Conservation (phyloP, 2,329 filamentous ascomycete genomes). For the Alternaria viburni region DNA sequence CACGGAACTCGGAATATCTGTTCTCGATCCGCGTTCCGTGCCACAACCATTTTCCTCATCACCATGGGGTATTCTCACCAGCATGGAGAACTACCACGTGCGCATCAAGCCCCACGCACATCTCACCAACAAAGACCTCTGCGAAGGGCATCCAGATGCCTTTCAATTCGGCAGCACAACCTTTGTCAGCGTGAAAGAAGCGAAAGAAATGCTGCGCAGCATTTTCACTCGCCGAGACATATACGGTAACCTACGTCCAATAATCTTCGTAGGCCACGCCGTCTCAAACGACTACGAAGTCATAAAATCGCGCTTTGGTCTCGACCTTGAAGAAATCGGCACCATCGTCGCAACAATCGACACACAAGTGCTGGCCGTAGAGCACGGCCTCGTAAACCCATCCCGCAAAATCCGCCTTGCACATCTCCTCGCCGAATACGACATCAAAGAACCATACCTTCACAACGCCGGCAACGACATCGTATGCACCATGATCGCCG, state of each 20-base stretch:
- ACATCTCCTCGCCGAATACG: conserved; percentile 1
- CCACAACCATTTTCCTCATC: background rate
- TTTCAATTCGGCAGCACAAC: conserved; percentile 25
- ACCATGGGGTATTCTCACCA: background rate
- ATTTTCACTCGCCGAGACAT: conserved; percentile 3
- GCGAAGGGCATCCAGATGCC: conserved; percentile 12
- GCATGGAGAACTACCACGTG: conserved; percentile 14
- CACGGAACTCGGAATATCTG: conserved; percentile 24
- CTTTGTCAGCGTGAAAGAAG: conserved; percentile 14
- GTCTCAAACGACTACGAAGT: conserved; percentile 19
- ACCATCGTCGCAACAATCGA: conserved; percentile 24
- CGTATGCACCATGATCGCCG: conserved; percentile 14
- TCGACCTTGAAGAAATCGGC: conserved; percentile 18
- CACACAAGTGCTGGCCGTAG: conserved; percentile 22
- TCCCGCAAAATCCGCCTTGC: conserved; percentile 2
- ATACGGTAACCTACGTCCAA: background rate
- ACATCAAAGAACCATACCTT: conserved; percentile 9
- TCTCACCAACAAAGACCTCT: conserved; percentile 17
- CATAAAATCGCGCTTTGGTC: conserved; percentile 19
- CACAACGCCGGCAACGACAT: conserved; percentile 26
- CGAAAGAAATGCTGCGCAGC: conserved; percentile 3
- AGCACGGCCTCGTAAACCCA: conserved; percentile 1
- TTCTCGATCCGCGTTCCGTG: conserved; percentile 9
- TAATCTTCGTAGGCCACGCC: conserved; percentile 33
- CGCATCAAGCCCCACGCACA: conserved; percentile 25